phyloP scores from a whole-genome alignment of 768 basidiomycete species.

The Lyophyllum atratum region DNA sequence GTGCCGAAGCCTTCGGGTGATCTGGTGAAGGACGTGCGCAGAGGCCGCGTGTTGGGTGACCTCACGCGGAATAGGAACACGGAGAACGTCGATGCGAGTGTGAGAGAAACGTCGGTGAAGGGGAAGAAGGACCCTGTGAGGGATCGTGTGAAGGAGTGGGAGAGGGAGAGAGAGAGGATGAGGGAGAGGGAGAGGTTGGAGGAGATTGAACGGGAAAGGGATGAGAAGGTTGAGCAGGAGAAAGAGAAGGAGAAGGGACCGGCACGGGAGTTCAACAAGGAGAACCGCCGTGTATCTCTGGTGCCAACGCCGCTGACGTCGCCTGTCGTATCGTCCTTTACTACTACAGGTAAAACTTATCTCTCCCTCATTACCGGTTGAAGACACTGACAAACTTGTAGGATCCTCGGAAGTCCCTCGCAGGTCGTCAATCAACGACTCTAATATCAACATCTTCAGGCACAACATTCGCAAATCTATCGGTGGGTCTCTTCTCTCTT shows the following conservation, averaged over 20 bases:
- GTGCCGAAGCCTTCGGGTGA: constrained; percentile 11
- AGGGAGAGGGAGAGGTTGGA: constrained; percentile 67
- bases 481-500: constrained; percentile 41
- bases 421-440: constrained; percentile 25
- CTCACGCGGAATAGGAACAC: constrained; percentile 34
- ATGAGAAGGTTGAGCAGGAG: constrained; percentile 41
- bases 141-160: constrained; percentile 76
- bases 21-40: constrained; percentile 22
- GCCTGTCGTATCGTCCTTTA: constrained; percentile 12
- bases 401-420: constrained; percentile 6
- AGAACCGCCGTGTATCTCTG: constrained; percentile 3
- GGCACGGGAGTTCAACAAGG: constrained; percentile 24
- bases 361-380: neutral
- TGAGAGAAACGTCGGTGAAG: constrained; percentile 11
- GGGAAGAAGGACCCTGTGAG: constrained; percentile 47
- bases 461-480: constrained; percentile 77
- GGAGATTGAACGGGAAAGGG: constrained; percentile 55
- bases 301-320: constrained; percentile 7
- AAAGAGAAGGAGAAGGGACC: constrained; percentile 27
- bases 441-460: constrained; percentile 48
- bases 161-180: constrained; percentile 66
- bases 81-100: constrained; percentile 13
- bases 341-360: constrained; percentile 11
- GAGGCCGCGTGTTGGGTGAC: constrained; percentile 38
- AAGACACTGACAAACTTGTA: constrained; percentile 4